phyloP scores from a whole-genome alignment of 805 yeast species.

The Hanseniaspora jakobsenii region DNA sequence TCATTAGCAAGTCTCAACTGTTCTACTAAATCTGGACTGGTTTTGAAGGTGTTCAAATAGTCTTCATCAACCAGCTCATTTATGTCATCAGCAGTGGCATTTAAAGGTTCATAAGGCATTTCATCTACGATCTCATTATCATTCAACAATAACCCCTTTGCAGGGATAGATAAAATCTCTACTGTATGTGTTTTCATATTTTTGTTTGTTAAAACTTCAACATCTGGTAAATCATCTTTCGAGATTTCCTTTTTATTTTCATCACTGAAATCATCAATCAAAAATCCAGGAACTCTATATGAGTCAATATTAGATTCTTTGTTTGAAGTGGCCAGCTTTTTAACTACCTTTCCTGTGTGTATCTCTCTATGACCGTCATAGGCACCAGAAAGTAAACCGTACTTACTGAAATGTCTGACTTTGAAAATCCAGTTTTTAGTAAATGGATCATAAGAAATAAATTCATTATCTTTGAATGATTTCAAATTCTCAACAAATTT shows the following conservation, averaged over 20 bases:
- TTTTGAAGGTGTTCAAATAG: conserved; percentile 30
- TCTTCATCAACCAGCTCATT: conserved; percentile 35
- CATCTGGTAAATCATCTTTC: conserved; percentile 8
- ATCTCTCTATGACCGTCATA: conserved; percentile 6
- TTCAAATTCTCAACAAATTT: conserved; percentile 41
- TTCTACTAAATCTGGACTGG: conserved; percentile 50
- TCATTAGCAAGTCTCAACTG: conserved; percentile 45
- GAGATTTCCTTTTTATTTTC: no score
- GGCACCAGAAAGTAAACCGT: conserved; percentile 69
- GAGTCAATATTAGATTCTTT: not conserved
- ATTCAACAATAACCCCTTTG: conserved; percentile 19
- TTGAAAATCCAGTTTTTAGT: conserved; percentile 66
- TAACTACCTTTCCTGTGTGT: conserved; percentile 7
- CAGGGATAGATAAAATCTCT: conserved; percentile 20
- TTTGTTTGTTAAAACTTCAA: conserved; percentile 13
- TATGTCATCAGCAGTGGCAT: conserved; percentile 37
- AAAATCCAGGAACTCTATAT: conserved; percentile 6
- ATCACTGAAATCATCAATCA: not conserved
- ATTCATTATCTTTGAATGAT: conserved; percentile 56
- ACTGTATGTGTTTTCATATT: not conserved
- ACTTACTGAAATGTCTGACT: conserved; percentile 84
- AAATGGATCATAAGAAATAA: conserved; percentile 65
- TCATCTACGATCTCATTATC: conserved; percentile 38
- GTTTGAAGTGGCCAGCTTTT: not conserved
- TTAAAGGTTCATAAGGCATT: conserved; percentile 59